These are phyloP conservation scores for Lodderomyces pseudojiufengensis DNA, from an alignment of 1,139 yeast species.

Conservation along the genomic window DNA sequence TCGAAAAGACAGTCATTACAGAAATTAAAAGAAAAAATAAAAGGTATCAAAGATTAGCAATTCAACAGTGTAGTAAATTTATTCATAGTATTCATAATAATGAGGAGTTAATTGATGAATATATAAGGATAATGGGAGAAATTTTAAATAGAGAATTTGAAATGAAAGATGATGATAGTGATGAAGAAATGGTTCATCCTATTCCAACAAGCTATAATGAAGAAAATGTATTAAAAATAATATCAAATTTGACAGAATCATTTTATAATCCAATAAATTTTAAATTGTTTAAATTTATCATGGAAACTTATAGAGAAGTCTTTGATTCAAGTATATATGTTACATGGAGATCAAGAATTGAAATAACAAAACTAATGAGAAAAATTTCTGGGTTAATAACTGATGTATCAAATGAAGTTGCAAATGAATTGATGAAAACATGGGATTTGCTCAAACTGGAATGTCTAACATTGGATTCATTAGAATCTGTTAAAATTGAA, in stretches of 20 bases:
- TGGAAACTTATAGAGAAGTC: constrained; percentile 18
- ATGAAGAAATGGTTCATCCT: constrained; percentile 29
- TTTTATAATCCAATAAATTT: constrained; percentile 22
- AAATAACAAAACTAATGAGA: constrained; percentile 36
- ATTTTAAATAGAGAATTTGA: constrained; percentile 18
- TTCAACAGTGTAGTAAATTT: constrained; percentile 50
- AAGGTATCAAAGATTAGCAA: constrained; percentile 54
- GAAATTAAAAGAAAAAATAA: constrained; percentile 72
- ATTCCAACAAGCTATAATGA: constrained; percentile 34
- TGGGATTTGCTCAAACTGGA: constrained; percentile 24
- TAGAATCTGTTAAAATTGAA: constrained; percentile 63
- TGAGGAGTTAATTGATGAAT: constrained; percentile 34
- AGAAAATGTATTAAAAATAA: constrained; percentile 30
- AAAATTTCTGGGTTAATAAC: constrained; percentile 8
- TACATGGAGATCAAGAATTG: constrained; percentile 60
- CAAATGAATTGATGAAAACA: constrained; percentile 14
- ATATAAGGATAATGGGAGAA: constrained; percentile 32
- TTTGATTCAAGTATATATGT: constrained; percentile 30
- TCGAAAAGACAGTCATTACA: constrained; percentile 44
- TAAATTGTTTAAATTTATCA: constrained; percentile 24
- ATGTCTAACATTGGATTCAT: constrained; percentile 44
- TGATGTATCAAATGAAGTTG: constrained; percentile 11
- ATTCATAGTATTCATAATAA: constrained; percentile 37
- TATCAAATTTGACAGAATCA: constrained; percentile 32
- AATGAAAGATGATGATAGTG: constrained; percentile 22